Conservation (phyloP, 1,284 basidiomycete species). For the Tetrapyrgos nigripes region DNA sequence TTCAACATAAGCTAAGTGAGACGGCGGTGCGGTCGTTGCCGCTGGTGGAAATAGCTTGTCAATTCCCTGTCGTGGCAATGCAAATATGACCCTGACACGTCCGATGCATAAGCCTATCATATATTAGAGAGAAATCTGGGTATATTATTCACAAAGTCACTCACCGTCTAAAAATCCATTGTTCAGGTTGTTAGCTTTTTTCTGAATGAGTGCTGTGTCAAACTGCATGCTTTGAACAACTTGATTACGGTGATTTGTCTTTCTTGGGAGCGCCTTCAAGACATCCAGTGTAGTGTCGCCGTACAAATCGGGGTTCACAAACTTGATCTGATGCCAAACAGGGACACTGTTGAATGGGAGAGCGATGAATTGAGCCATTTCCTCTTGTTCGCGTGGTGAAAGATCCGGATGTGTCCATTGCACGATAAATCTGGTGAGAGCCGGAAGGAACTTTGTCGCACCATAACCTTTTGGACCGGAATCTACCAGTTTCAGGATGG, state of each 20-base stretch:
- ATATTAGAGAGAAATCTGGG: neutral
- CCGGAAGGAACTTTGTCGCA: neutral
- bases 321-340: constrained; percentile 9
- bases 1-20: constrained; percentile 15
- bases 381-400: neutral
- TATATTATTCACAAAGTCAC: too few species aligned
- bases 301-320: neutral
- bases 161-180: too few species aligned
- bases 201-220: neutral
- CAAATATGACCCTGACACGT: constrained; percentile 1
- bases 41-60: constrained; percentile 1
- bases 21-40: neutral
- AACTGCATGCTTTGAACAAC: neutral
- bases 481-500: neutral
- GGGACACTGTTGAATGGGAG: neutral
- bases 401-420: neutral
- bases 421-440: neutral
- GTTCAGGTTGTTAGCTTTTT: too few species aligned
- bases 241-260: neutral
- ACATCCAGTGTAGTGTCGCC: neutral
- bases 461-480: neutral
- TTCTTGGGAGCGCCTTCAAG: neutral
- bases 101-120: neutral
- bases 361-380: neutral
- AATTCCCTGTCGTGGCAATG: neutral